Percentiles rank a stretch among this genome's conserved stretches.
These are phyloP conservation scores for Cicer cuneatum DNA, from an alignment of 306 rosid genomes.

Conservation along the genomic window DNA sequence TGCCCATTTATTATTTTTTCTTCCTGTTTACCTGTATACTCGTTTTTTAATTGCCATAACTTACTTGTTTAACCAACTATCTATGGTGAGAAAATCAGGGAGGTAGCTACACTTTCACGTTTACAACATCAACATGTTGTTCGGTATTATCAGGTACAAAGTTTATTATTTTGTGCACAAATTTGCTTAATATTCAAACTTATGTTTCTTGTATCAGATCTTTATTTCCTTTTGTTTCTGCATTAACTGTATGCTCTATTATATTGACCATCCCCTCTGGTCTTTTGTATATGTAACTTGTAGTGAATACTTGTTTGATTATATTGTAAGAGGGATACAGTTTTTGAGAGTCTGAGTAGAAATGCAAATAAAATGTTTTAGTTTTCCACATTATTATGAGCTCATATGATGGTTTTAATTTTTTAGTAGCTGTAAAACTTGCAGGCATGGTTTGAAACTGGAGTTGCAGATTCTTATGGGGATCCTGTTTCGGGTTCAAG, in stretches of 20 bases:
- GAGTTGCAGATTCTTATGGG: conserved; percentile 64
- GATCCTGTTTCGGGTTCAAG: conserved; percentile 69
- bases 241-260: conserved; percentile 19
- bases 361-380: conserved; percentile 35
- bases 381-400: conserved; percentile 31
- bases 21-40: not conserved
- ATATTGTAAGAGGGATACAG: conserved; percentile 31
- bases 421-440: conserved; percentile 50
- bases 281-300: conserved; percentile 26
- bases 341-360: conserved; percentile 25
- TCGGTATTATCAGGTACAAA: conserved; percentile 89
- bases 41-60: conserved; percentile 32
- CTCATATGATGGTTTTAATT: conserved; percentile 39
- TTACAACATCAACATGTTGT: conserved; percentile 97
- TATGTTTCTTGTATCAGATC: conserved; percentile 12
- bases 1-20: conserved; percentile 17
- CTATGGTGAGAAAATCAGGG: conserved; percentile 68
- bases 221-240: conserved; percentile 33
- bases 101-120: conserved; percentile 97
- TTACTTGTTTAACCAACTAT: conserved; percentile 42
- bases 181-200: conserved; percentile 11
- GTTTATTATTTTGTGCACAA: conserved; percentile 41
- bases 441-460: conserved; percentile 99
- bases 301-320: conserved; percentile 28
- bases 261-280: conserved; percentile 12